phyloP scores from a whole-genome alignment of 2,329 filamentous ascomycete genomes.

The Monascus ruber region DNA sequence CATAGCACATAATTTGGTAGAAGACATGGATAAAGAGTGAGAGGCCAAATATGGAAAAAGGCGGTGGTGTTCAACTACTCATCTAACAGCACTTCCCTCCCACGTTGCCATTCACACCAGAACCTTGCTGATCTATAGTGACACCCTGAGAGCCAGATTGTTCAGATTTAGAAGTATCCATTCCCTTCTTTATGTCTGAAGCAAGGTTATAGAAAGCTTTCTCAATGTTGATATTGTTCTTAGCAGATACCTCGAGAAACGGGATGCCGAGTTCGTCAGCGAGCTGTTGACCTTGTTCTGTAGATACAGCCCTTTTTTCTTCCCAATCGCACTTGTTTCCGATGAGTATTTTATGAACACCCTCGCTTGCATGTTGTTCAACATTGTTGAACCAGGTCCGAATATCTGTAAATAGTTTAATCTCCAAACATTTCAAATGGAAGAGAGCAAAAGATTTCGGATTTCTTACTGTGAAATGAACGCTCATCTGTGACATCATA shows the following conservation, averaged over 20 bases:
- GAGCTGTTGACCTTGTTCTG: slow-evolving; percentile 82
- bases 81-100: slow-evolving; percentile 66
- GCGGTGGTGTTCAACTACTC: background rate
- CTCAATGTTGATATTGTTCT: slow-evolving; percentile 99
- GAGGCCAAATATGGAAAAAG: slow-evolving; percentile 9
- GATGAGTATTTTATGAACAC: slow-evolving; percentile 98
- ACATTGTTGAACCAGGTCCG: slow-evolving; percentile 99
- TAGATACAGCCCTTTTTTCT: slow-evolving; percentile 91
- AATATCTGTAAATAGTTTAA: slow-evolving; percentile 56
- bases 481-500: slow-evolving; percentile 97
- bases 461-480: slow-evolving; percentile 79
- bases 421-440: slow-evolving; percentile 1
- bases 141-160: slow-evolving; percentile 49
- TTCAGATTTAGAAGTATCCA: slow-evolving; percentile 78
- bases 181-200: slow-evolving; percentile 96
- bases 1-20: background rate
- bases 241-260: slow-evolving; percentile 96
- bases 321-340: slow-evolving; percentile 99
- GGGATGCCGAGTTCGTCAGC: slow-evolving; percentile 94
- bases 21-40: slow-evolving; percentile 2
- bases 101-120: slow-evolving; percentile 36
- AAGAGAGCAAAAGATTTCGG: background rate
- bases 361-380: slow-evolving; percentile 94
- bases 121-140: slow-evolving; percentile 55
- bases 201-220: slow-evolving; percentile 95